phyloP scores from a whole-genome alignment of 495 filamentous ascomycete genomes.

The Corynascus novoguineensis region DNA sequence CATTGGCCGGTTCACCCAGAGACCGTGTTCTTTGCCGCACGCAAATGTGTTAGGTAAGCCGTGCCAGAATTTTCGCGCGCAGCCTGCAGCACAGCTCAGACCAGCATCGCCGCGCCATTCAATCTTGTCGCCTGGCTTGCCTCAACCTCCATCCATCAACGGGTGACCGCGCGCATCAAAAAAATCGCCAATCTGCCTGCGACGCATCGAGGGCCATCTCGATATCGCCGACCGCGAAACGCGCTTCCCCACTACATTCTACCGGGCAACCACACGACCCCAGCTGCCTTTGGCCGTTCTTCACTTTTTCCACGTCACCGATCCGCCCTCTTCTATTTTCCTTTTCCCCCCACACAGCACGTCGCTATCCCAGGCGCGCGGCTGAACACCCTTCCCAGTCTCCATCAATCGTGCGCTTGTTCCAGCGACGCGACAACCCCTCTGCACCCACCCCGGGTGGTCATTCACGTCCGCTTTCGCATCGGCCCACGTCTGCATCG shows the following conservation, averaged over 20 bases:
- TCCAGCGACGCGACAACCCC: conserved; percentile 28
- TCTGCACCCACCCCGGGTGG: conserved; percentile 14
- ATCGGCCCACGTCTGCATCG: conserved; percentile 2
- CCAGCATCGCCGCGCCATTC: conserved; percentile 41
- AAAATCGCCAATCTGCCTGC: conserved; percentile 51
- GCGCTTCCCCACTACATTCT: conserved; percentile 36
- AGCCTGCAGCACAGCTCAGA: conserved; percentile 28
- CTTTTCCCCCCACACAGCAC: conserved; percentile 19
- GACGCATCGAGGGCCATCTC: conserved; percentile 48
- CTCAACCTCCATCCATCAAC: conserved; percentile 51
- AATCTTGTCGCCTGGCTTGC: conserved; percentile 40
- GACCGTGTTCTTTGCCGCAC: background rate
- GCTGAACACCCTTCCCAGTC: conserved; percentile 17
- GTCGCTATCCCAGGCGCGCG: conserved; percentile 20
- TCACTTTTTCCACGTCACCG: conserved; percentile 31
- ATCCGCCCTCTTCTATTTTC: conserved; percentile 23
- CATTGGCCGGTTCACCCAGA: background rate
- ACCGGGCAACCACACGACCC: conserved; percentile 24
- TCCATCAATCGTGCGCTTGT: conserved; percentile 21
- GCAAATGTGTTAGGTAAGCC: conserved; percentile 20
- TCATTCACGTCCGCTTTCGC: conserved; percentile 6
- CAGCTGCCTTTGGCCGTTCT: conserved; percentile 23
- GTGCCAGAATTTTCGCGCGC: conserved; percentile 26
- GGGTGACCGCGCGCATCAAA: conserved; percentile 47
- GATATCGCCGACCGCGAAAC: conserved; percentile 38